Evolutionary conservation across 169 alveolate genomes (phyloP), one percentile per base, ranked within the genome.

Genomic region (Plasmodium malariae): DNA sequence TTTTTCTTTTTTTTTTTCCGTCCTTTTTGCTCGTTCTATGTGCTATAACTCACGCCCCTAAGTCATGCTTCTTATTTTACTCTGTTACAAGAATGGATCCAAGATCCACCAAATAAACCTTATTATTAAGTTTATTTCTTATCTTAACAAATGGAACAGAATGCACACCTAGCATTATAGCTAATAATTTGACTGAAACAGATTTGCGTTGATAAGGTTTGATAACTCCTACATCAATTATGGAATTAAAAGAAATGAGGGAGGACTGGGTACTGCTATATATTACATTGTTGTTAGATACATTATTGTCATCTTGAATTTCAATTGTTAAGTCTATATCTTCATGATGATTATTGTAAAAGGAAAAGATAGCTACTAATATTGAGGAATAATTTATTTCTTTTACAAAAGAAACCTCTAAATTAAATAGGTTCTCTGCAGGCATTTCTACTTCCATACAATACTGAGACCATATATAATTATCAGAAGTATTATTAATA

Each of bases 331-430:
- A 7, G 34, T 76, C 76, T 12, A 76, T 76, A 19, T 76, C 88
- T 51, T 76, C 88, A 36, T 62, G 67, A 49, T 60, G 74, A 51
- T 62, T 30, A 34, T 76, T 76, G 28, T 60, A 76, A 63, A 76
- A 76, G 28, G 74, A 60, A 24, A 76, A 76, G 28, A 76, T 54
- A 5, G 72, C 88, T 49, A 54, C 40, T 43, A 76, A 54, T 11
- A 76, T 68, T 34, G 88, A 76, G 9, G 88, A 76, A 60, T 36
- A 59, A 54, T 76, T 76, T 26, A 76, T 76, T 76, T 76, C 88
- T 67, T 76, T 76, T 43, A 76, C 88, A 51, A 76, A 76, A 34
- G 88, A 76, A 76, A 76, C 70, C 26, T 76, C 88, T 0, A 76
- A 54, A 32, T 40, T 63, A 37, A 76, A 76, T 37, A 36, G 24